phyloP scores from a whole-genome alignment of 257 asterid genomes.

The Datura wrightii region DNA sequence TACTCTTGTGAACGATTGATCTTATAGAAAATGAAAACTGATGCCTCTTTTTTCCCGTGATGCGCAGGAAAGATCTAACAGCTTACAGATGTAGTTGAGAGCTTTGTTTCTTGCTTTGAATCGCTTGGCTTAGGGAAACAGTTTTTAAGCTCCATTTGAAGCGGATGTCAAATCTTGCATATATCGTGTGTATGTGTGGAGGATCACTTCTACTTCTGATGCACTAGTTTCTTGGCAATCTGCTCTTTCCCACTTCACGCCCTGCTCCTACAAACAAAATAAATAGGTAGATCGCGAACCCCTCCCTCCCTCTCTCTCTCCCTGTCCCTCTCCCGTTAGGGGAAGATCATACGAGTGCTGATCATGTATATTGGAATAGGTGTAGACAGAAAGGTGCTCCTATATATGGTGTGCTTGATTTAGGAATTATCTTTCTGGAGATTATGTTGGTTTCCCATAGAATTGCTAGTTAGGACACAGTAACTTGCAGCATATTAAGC shows the following conservation, averaged over 20 bases:
- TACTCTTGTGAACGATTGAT: neutral
- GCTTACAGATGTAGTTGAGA: slow-evolving; percentile 37
- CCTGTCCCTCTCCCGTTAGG: neutral
- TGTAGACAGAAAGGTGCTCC: slow-evolving; percentile 6
- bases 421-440: neutral
- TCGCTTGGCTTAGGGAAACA: neutral
- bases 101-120: slow-evolving; percentile 17
- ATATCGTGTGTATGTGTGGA: neutral
- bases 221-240: neutral
- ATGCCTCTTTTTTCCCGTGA: slow-evolving; percentile 1
- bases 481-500: neutral
- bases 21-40: neutral
- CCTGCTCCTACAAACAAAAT: too few species aligned
- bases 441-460: neutral
- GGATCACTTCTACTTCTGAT: slow-evolving; percentile 7
- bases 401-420: slow-evolving; percentile 13
- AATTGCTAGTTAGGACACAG: slow-evolving; percentile 28
- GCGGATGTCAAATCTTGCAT: neutral
- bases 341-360: slow-evolving; percentile 18
- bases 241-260: neutral
- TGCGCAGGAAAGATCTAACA: slow-evolving; percentile 44
- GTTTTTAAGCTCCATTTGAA: neutral
- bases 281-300: neutral
- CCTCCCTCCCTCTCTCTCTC: neutral
- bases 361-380: slow-evolving; percentile 16